These are phyloP conservation scores for Tylopilus vinaceipallidus DNA, from an alignment of 768 basidiomycete genomes.

Conservation along the genomic window DNA sequence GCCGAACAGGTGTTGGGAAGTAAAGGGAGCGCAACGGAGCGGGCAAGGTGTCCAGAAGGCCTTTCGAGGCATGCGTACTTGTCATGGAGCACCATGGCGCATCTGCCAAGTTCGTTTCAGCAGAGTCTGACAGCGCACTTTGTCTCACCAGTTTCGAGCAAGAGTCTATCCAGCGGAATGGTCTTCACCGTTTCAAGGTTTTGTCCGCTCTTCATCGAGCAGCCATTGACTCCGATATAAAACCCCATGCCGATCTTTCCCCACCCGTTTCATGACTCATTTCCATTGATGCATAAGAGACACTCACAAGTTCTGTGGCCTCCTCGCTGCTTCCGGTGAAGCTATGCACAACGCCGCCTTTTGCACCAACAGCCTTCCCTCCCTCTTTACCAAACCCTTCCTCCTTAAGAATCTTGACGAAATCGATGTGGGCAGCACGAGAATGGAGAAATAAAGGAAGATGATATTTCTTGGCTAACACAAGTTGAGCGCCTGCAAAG, in stretches of 20 bases:
- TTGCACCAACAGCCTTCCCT: constrained; percentile 52
- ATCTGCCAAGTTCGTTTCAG: constrained; percentile 37
- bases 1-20: constrained; percentile 49
- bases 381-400: constrained; percentile 62
- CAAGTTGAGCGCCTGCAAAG: constrained; percentile 50
- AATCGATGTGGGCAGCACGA: constrained; percentile 69
- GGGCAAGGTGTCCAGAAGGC: constrained; percentile 48
- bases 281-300: not conserved
- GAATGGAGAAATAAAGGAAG: constrained; percentile 83
- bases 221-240: constrained; percentile 61
- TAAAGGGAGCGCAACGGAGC: constrained; percentile 44
- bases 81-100: constrained; percentile 76
- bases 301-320: constrained; percentile 59
- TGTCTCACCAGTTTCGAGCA: constrained; percentile 71
- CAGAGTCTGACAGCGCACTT: not conserved
- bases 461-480: constrained; percentile 64
- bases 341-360: constrained; percentile 80
- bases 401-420: constrained; percentile 61
- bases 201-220: constrained; percentile 69
- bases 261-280: not conserved
- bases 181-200: constrained; percentile 54
- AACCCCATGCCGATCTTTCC: constrained; percentile 70
- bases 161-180: constrained; percentile 57
- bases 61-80: constrained; percentile 59
- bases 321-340: constrained; percentile 71